These are phyloP conservation scores for Endothia cerciana DNA, from an alignment of 2,329 filamentous ascomycete genomes.

Conservation along the genomic window DNA sequence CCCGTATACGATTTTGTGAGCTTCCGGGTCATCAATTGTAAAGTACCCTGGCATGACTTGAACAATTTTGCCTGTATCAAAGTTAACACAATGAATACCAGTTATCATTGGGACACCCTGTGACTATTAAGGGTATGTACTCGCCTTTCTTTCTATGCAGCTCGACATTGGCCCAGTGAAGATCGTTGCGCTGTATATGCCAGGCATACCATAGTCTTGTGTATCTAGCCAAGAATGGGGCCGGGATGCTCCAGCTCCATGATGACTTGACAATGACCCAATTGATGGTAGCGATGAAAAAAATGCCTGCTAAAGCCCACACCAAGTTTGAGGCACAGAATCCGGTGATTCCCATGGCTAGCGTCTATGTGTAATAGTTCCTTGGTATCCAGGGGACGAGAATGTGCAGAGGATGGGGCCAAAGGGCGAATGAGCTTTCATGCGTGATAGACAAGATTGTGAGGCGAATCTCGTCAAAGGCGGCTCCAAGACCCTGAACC, in stretches of 20 bases:
- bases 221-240: background rate
- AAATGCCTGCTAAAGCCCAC: background rate
- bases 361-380: background rate
- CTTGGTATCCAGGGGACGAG: background rate
- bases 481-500: background rate
- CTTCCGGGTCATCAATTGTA: slow-evolving; percentile 17
- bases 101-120: background rate
- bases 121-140: background rate
- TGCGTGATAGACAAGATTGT: no score
- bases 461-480: background rate
- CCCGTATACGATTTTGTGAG: slow-evolving; percentile 18
- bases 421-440: no score
- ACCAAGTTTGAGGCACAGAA: background rate
- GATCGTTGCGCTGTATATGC: background rate
- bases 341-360: background rate
- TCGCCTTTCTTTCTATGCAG: slow-evolving; percentile 1
- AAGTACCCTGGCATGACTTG: slow-evolving; percentile 19
- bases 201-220: background rate
- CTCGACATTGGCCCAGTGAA: background rate
- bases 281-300: background rate
- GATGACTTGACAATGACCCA: background rate
- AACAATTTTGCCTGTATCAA: slow-evolving; percentile 17
- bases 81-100: background rate
- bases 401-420: background rate
- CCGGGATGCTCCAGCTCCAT: background rate